Percentiles rank a stretch among this genome's conserved stretches.
Conservation (phyloP, 306 rosid species). For the Vigna trinervia region DNA sequence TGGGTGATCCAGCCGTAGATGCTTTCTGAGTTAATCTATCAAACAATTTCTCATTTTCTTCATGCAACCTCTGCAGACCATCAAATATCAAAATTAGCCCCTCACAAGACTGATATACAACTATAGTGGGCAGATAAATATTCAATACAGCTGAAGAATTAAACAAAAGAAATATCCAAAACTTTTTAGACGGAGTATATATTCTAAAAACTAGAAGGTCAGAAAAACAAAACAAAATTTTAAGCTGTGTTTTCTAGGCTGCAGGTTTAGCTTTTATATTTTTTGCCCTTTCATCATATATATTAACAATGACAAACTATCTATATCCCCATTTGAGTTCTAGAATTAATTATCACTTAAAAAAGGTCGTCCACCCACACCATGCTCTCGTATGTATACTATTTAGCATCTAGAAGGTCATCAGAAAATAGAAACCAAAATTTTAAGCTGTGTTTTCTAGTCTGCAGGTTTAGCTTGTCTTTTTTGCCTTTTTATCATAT, state of each 20-base stretch:
- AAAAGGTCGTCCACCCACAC: not conserved
- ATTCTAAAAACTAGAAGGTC: constrained; percentile 26
- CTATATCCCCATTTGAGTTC: not conserved
- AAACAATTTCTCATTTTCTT: constrained; percentile 96
- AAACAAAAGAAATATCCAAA: constrained; percentile 21
- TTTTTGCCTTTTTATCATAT: too few species aligned
- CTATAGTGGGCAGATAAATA: constrained; percentile 29
- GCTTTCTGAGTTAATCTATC: constrained; percentile 90
- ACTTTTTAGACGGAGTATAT: constrained; percentile 13
- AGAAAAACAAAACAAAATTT: constrained; percentile 27
- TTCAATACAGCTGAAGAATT: constrained; percentile 16
- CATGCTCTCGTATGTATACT: constrained; percentile 11
- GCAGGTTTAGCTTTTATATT: constrained; percentile 17
- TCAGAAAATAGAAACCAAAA: not conserved
- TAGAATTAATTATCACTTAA: not conserved
- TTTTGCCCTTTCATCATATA: not conserved
- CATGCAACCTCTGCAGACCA: constrained; percentile 89
- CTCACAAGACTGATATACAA: constrained; percentile 25
- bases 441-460: too few species aligned
- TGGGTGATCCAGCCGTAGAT: constrained; percentile 68
- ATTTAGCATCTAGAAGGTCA: not conserved
- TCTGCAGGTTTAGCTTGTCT: too few species aligned
- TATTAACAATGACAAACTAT: constrained; percentile 3
- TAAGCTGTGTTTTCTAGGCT: constrained; percentile 8
- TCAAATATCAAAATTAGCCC: constrained; percentile 48